These are phyloP conservation scores for Begonia masoniana DNA, from an alignment of 306 rosid genomes.

Conservation along the genomic window DNA sequence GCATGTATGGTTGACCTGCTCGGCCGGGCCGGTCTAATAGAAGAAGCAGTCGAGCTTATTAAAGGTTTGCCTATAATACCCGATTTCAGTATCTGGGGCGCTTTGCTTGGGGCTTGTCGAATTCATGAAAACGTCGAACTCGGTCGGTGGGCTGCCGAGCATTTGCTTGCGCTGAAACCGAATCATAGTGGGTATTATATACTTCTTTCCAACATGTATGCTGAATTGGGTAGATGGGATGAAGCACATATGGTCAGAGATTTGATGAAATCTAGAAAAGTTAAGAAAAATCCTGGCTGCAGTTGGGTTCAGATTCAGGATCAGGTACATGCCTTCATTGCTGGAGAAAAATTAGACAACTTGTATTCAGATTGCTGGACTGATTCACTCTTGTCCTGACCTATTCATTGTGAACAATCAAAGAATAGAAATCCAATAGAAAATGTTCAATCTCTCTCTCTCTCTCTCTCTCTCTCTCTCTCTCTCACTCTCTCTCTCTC, in stretches of 20 bases:
- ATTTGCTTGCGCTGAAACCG: slow-evolving; percentile 59
- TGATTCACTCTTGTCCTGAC: too few species aligned
- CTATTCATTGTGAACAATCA: too few species aligned
- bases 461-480: too few species aligned
- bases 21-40: slow-evolving; percentile 73
- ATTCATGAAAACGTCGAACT: slow-evolving; percentile 56
- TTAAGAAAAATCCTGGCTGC: slow-evolving; percentile 60
- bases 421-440: too few species aligned
- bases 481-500: too few species aligned
- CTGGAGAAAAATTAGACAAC: slow-evolving; percentile 45
- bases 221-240: slow-evolving; percentile 86
- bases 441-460: too few species aligned
- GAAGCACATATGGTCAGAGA: slow-evolving; percentile 69
- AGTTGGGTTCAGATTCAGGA: slow-evolving; percentile 72
- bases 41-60: slow-evolving; percentile 61
- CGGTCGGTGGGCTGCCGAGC: slow-evolving; percentile 71
- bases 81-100: slow-evolving; percentile 79
- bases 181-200: slow-evolving; percentile 72
- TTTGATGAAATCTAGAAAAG: slow-evolving; percentile 65
- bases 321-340: slow-evolving; percentile 44
- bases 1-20: slow-evolving; percentile 84
- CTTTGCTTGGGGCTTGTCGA: slow-evolving; percentile 83
- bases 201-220: slow-evolving; percentile 80
- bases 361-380: slow-evolving; percentile 29
- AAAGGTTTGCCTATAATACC: slow-evolving; percentile 40